phyloP scores from a whole-genome alignment of 148 eudicot species.

The Vaccinium myrtillus region DNA sequence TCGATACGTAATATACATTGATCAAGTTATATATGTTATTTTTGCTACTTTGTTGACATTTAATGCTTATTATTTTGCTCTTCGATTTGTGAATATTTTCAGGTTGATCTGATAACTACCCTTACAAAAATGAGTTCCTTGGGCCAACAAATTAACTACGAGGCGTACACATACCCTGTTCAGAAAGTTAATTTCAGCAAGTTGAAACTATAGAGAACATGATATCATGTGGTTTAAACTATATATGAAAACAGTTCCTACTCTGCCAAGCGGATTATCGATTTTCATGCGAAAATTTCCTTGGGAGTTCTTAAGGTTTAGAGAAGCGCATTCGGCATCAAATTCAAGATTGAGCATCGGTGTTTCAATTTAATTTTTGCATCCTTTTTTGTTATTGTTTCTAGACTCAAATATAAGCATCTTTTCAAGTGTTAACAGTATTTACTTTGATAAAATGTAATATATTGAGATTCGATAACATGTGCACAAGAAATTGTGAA shows the following conservation, averaged over 20 bases:
- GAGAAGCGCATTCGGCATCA: background rate
- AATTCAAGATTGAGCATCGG: background rate
- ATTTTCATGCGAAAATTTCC: background rate
- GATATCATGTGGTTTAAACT: background rate
- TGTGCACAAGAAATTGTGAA: background rate
- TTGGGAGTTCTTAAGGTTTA: background rate
- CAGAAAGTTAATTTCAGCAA: conserved; percentile 65
- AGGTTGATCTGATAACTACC: conserved; percentile 92
- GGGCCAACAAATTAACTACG: conserved; percentile 88
- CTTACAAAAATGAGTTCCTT: conserved; percentile 80
- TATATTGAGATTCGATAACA: background rate
- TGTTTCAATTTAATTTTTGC: background rate
- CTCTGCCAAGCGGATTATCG: background rate
- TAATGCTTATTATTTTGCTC: background rate
- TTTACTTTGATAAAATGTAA: background rate
- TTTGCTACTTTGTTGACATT: background rate
- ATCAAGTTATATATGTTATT: background rate
- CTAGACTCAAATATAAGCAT: background rate
- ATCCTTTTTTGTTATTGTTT: background rate
- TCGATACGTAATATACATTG: too few relatives aligned
- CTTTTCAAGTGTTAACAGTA: background rate
- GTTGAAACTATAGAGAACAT: conserved; percentile 55
- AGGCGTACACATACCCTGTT: conserved; percentile 87
- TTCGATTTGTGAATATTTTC: conserved; percentile 15
- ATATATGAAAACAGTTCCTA: background rate